phyloP scores from a whole-genome alignment of 2,329 filamentous ascomycete species.

The Aspergillus flavus region DNA sequence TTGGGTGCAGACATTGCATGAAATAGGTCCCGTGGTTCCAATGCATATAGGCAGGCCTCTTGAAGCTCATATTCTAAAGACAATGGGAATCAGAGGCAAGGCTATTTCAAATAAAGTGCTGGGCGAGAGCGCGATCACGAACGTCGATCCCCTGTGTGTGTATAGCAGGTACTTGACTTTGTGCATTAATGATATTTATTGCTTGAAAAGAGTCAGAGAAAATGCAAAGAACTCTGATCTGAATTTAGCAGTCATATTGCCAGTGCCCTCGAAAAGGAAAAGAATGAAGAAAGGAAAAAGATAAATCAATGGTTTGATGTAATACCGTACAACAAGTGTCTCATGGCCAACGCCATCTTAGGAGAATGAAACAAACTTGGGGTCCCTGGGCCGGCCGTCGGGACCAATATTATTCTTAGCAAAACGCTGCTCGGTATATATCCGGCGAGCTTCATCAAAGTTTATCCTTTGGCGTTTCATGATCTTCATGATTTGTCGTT shows the following conservation, averaged over 20 bases:
- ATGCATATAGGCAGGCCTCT: background rate
- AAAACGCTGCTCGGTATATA: conserved; percentile 85
- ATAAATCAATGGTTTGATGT: conserved; percentile 4
- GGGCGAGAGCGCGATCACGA: background rate
- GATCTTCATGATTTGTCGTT: conserved; percentile 80
- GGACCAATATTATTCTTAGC: conserved; percentile 83
- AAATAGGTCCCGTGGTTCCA: background rate
- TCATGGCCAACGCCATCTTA: conserved; percentile 38
- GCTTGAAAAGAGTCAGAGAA: background rate
- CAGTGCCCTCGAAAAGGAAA: background rate
- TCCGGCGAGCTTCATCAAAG: conserved; percentile 88
- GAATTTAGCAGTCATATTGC: background rate
- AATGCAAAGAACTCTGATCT: background rate
- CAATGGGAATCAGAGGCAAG: background rate
- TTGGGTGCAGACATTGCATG: background rate
- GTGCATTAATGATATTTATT: background rate
- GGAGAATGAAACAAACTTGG: conserved; percentile 94
- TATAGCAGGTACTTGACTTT: background rate
- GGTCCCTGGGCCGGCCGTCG: conserved; percentile 85
- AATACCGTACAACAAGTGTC: conserved; percentile 9
- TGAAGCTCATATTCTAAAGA: background rate
- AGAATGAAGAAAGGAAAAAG: background rate
- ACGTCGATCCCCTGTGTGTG: background rate
- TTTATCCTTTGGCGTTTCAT: conserved; percentile 83
- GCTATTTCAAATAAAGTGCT: background rate